Percentiles rank a stretch among this genome's conserved stretches.
Evolutionary conservation across 179 eudicot species (phyloP).

Genomic region (Gypsophila paniculata): DNA sequence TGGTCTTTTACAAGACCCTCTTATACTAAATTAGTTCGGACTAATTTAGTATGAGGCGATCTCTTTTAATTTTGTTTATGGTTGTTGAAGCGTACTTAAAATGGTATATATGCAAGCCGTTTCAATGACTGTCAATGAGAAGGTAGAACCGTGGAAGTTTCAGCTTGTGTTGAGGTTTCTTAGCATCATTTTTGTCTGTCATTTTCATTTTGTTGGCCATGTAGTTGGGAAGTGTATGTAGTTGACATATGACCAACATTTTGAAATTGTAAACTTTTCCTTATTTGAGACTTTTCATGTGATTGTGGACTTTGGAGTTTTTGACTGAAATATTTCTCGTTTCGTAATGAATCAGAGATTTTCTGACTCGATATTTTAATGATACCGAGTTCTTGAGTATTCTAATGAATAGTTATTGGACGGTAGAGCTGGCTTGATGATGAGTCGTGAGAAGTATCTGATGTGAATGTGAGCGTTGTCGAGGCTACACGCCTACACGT

Average conservation of each 20-base stretch:
- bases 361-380: background rate
- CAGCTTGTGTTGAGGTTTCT: background rate
- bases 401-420: background rate
- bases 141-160: slow-evolving; percentile 1
- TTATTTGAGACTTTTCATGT: background rate
- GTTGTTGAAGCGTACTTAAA: slow-evolving; percentile 8
- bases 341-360: background rate
- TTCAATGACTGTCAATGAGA: background rate
- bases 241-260: background rate
- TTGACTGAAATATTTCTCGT: background rate
- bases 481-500: background rate
- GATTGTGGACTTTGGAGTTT: background rate
- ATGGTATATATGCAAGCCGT: background rate
- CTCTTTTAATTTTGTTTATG: slow-evolving; percentile 10
- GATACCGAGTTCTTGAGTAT: background rate
- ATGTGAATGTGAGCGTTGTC: background rate
- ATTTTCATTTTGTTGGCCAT: slow-evolving; percentile 13
- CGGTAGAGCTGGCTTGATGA: background rate
- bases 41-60: too few species aligned
- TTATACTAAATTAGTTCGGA: background rate
- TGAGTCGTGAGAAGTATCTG: background rate
- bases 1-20: too few species aligned
- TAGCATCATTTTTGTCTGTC: slow-evolving; percentile 18
- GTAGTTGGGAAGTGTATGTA: background rate
- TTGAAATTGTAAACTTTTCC: background rate